Evolutionary conservation across 2,329 filamentous ascomycete genomes (phyloP).

Genomic region (Xylaria sp.): DNA sequence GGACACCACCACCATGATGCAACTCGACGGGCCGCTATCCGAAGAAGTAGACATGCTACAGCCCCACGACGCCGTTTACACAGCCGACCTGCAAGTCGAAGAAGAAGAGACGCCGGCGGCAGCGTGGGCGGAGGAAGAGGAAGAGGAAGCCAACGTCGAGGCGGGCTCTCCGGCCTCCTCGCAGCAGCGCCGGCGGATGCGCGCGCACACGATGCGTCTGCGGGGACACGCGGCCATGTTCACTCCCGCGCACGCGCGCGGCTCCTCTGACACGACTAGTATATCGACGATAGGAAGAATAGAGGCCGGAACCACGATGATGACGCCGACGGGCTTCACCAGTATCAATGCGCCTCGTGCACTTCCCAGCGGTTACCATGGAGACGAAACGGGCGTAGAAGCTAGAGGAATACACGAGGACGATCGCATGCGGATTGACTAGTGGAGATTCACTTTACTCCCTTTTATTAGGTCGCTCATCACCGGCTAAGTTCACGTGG

Average conservation of each 20-base stretch:
- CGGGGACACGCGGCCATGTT: background rate
- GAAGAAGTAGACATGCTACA: background rate
- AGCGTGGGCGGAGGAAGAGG: background rate
- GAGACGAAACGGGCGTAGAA: background rate
- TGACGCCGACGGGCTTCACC: conserved; percentile 2
- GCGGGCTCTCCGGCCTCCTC: conserved; percentile 25
- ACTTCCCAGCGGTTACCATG: background rate
- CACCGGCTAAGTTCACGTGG: background rate
- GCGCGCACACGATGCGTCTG: conserved; percentile 22
- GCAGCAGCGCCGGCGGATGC: conserved; percentile 24
- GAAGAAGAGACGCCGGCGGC: background rate
- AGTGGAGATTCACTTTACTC: background rate
- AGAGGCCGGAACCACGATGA: background rate
- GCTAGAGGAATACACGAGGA: background rate
- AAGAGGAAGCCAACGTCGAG: conserved; percentile 16
- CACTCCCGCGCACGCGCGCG: conserved; percentile 9
- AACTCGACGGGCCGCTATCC: conserved; percentile 1
- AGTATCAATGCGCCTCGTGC: conserved; percentile 4
- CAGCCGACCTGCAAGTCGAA: conserved; percentile 19
- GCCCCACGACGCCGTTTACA: conserved; percentile 10
- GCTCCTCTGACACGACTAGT: conserved; percentile 22
- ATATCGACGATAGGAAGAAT: conserved; percentile 4
- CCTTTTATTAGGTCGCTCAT: background rate
- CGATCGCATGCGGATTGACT: conserved; percentile 27
- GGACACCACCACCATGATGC: background rate